Evolutionary conservation across 129 eudicot species (phyloP).

Genomic region (Mikania micrantha): DNA sequence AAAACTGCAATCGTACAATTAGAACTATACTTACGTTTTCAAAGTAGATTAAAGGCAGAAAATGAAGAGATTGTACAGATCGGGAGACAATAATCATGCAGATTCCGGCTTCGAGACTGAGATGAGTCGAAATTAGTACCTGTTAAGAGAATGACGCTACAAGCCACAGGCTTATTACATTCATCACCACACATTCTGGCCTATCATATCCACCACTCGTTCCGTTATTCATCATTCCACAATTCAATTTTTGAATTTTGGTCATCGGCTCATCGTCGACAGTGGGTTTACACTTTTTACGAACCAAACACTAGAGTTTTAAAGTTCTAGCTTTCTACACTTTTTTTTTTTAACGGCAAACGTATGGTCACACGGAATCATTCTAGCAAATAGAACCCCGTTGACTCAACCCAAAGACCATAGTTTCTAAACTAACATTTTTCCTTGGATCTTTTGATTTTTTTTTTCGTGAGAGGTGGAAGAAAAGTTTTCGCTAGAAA

Average conservation of each 20-base stretch:
- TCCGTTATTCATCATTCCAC: conserved; percentile 18
- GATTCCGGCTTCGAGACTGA: neutral
- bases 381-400: too few relatives aligned
- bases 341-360: neutral
- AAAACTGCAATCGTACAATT: neutral
- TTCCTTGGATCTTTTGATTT: too few relatives aligned
- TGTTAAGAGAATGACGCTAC: conserved; percentile 6
- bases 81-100: neutral
- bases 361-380: too few relatives aligned
- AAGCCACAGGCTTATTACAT: neutral
- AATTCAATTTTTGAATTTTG: neutral
- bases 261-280: neutral
- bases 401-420: too few relatives aligned
- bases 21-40: neutral
- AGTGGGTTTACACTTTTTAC: neutral
- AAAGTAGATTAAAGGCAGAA: neutral
- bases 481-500: too few relatives aligned
- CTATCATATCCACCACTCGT: conserved; percentile 8
- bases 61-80: neutral
- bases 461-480: too few relatives aligned
- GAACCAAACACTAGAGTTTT: conserved; percentile 9
- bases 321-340: neutral
- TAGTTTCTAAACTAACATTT: too few relatives aligned
- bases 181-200: conserved; percentile 24
- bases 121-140: neutral